phyloP scores from a whole-genome alignment of 2,329 filamentous ascomycete species.

The Alternaria panax region DNA sequence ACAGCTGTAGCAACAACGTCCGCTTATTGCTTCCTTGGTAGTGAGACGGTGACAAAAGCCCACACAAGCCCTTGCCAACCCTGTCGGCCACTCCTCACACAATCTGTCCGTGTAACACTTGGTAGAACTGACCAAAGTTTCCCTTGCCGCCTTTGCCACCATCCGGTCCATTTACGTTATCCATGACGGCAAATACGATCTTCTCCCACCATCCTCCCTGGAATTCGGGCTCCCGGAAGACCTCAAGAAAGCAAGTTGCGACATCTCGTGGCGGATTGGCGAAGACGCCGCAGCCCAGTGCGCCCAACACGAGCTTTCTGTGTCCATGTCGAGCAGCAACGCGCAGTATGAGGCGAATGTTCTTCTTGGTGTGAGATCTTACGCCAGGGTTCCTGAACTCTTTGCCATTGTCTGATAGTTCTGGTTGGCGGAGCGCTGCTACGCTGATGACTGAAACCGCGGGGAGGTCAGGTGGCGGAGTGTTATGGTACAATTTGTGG shows the following conservation, averaged over 20 bases:
- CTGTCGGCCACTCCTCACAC: constrained; percentile 15
- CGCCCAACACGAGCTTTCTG: constrained; percentile 69
- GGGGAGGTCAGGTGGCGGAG: constrained; percentile 50
- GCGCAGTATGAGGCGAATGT: constrained; percentile 68
- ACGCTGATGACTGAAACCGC: constrained; percentile 68
- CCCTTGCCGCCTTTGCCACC: constrained; percentile 50
- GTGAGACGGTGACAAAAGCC: not conserved
- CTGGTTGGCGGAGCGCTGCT: constrained; percentile 61
- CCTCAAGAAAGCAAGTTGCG: constrained; percentile 68
- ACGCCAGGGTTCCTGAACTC: constrained; percentile 46
- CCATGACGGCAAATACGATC: constrained; percentile 69
- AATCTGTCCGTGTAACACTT: constrained; percentile 34
- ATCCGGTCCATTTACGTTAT: constrained; percentile 40
- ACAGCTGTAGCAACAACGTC: not conserved
- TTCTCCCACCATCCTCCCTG: constrained; percentile 69
- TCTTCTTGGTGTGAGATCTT: constrained; percentile 65
- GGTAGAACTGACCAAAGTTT: constrained; percentile 60
- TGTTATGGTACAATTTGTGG: constrained; percentile 56
- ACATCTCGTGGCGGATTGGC: constrained; percentile 68
- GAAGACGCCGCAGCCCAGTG: constrained; percentile 74
- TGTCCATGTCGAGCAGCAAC: constrained; percentile 66
- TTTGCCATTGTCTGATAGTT: constrained; percentile 21
- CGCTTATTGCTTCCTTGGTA: not conserved
- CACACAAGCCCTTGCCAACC: not conserved
- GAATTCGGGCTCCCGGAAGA: constrained; percentile 68